Conservation (phyloP, 805 yeast species). For the Zygoascus flipseniorum region DNA sequence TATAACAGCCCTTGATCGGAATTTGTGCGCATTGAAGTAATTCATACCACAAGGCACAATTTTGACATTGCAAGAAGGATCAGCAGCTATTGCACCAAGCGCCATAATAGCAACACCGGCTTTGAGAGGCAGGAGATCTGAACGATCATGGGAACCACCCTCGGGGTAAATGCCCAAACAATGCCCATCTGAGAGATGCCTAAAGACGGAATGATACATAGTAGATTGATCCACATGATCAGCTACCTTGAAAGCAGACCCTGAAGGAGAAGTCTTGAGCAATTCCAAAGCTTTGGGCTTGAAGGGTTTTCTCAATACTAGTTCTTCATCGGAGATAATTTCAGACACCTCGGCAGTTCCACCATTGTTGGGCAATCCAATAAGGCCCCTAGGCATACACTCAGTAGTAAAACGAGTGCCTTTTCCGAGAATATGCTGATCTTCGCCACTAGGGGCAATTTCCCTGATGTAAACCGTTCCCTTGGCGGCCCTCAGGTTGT, state of each 20-base stretch:
- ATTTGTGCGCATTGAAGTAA: slow-evolving; percentile 91
- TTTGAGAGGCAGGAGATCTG: slow-evolving; percentile 83
- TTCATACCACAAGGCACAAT: slow-evolving; percentile 98
- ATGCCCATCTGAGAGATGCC: slow-evolving; percentile 69
- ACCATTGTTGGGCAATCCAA: slow-evolving; percentile 68
- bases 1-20: slow-evolving; percentile 88
- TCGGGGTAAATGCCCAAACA: slow-evolving; percentile 94
- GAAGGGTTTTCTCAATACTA: slow-evolving; percentile 64
- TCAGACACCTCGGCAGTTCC: slow-evolving; percentile 68
- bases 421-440: slow-evolving; percentile 46
- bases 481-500: slow-evolving; percentile 54
- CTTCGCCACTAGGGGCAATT: neutral
- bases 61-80: slow-evolving; percentile 67
- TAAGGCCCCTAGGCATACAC: slow-evolving; percentile 54
- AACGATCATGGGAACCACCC: slow-evolving; percentile 96
- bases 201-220: slow-evolving; percentile 78
- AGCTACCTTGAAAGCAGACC: slow-evolving; percentile 62
- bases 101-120: slow-evolving; percentile 99
- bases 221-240: slow-evolving; percentile 76
- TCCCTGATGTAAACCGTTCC: slow-evolving; percentile 49
- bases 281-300: slow-evolving; percentile 38
- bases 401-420: slow-evolving; percentile 61
- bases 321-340: slow-evolving; percentile 62
- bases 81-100: slow-evolving; percentile 77
- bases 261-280: slow-evolving; percentile 33